These are phyloP conservation scores for Hymenoscyphus albidus DNA, from an alignment of 2,329 filamentous ascomycete genomes.

Conservation along the genomic window DNA sequence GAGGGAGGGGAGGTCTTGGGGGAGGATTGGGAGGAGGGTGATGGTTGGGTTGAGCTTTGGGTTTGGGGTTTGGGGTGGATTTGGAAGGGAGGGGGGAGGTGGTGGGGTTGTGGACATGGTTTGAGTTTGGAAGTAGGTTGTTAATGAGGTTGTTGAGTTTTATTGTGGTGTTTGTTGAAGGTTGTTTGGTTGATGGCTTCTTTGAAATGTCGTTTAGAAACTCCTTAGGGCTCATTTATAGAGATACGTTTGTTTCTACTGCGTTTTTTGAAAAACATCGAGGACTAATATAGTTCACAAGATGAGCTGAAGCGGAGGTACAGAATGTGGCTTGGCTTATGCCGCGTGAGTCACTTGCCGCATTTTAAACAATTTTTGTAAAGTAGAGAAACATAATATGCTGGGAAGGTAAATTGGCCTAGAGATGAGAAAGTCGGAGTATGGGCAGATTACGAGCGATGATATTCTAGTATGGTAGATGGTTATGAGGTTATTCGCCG, in stretches of 20 bases:
- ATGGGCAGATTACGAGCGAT: too few relatives aligned
- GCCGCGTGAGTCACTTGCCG: not conserved
- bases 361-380: not conserved
- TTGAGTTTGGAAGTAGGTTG: not conserved
- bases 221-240: too few relatives aligned
- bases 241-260: too few relatives aligned
- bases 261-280: too few relatives aligned
- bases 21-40: not conserved
- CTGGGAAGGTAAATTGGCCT: not conserved
- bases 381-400: not conserved
- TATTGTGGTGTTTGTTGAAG: not conserved
- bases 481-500: not conserved
- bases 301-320: not conserved
- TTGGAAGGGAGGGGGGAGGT: not conserved
- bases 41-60: not conserved
- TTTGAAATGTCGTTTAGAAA: too few relatives aligned
- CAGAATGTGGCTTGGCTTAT: not conserved
- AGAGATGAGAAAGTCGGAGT: not conserved
- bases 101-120: not conserved
- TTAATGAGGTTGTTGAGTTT: too few relatives aligned
- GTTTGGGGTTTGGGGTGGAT: not conserved
- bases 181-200: not conserved
- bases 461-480: not conserved
- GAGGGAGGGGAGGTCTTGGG: constrained; percentile 31
- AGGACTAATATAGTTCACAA: too few relatives aligned